Base-by-base conservation (phyloP, 106 monocot species). In the Phalaenopsis equestris region DNA sequence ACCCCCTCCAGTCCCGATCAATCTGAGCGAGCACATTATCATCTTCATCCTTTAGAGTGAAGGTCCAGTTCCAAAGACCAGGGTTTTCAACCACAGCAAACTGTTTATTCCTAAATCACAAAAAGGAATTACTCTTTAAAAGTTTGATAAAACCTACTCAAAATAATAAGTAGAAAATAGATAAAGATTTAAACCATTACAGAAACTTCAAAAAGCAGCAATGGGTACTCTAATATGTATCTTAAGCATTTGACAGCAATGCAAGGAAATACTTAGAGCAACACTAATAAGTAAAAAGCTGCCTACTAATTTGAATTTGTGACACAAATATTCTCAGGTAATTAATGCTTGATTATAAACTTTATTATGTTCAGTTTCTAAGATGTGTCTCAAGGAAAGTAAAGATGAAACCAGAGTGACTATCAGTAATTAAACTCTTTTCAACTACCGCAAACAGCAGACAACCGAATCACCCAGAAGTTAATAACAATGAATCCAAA, bases 61-160 rank as follows among this genome's bases (percentile, higher is more conserved):
- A 99, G 47, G 94, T 99, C 98, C 98, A 99, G 75, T 99, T 91
- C 98, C 94, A 99, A 75, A 99, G 89, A 9, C 98, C 98, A 76
- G 98, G 98, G 75, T 99, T 99, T 81, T 99, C 98, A 81, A 99
- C 98, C 78, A 99, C 87, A 43, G 98, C 94, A 89, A 99, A 99
- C 82, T 99, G 98, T 41, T 83, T 93, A 80, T 99, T 94, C 76
- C 98, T 99, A 55, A 17, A 82, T 46, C 21, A 23, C 21, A 48
- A 47, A 75, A 75, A 47, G 23, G 6, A 9, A 75, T 48, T 23
- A 75, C 5, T 4, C 47, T 42, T 45, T 42, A 42, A 73, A 39
- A 17, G 10, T 73, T 73, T 73, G 41, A 4, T 41, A 73, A 3
- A 42, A 42, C 73, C 17, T 73, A 73, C 42, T 73, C 2, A 24